Conservation (phyloP, 495 filamentous ascomycete species). For the Venustampulla echinocandica region DNA sequence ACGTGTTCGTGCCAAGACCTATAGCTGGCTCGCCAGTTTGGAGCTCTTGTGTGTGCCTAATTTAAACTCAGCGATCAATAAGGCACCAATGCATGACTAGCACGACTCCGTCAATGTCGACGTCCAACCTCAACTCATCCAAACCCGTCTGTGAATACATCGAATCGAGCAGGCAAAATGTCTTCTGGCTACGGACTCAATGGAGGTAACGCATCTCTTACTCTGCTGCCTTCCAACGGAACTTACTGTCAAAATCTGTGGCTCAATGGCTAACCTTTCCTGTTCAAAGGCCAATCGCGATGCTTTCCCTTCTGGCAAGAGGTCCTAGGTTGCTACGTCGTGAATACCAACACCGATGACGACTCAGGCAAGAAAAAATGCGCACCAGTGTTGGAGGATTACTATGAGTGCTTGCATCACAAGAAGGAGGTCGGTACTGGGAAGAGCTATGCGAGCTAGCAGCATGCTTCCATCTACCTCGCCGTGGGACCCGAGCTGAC, state of each 20-base stretch:
- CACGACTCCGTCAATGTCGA: neutral
- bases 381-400: constrained; percentile 81
- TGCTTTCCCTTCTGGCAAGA: constrained; percentile 99
- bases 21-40: constrained; percentile 7
- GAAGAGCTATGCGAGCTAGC: too few relatives aligned
- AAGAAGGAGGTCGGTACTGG: constrained; percentile 74
- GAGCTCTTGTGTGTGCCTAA: neutral
- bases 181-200: constrained; percentile 74
- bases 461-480: too few relatives aligned
- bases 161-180: constrained; percentile 45
- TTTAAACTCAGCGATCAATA: too few relatives aligned
- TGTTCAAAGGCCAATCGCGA: constrained; percentile 62
- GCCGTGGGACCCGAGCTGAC: too few relatives aligned
- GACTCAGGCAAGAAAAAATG: constrained; percentile 83
- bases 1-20: too few relatives aligned
- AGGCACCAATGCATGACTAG: constrained; percentile 10
- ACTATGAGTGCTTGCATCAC: constrained; percentile 98
- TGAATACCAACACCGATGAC: constrained; percentile 67
- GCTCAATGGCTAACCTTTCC: constrained; percentile 15
- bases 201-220: constrained; percentile 49
- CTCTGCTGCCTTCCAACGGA: neutral
- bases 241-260: neutral
- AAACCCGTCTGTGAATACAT: constrained; percentile 7
- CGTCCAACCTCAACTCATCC: constrained; percentile 16
- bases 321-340: constrained; percentile 79